A percentile compares a stretch with the other conserved stretches of the same genome.
These are phyloP conservation scores for Corylus americana DNA, from an alignment of 306 rosid genomes.

Conservation along the genomic window DNA sequence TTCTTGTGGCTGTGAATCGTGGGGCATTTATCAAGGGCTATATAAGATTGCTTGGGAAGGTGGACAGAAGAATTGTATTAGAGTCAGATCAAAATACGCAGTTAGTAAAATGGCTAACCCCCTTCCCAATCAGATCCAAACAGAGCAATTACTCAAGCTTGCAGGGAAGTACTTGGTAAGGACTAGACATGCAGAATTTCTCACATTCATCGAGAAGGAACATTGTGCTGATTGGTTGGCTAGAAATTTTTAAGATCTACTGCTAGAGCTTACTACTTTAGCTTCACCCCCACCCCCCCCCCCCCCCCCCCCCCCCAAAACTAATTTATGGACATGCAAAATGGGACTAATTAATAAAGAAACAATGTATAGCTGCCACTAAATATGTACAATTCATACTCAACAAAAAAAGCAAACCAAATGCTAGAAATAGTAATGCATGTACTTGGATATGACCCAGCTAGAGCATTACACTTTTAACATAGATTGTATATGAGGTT, in stretches of 20 bases:
- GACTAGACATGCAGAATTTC: no score
- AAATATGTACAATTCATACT: not conserved
- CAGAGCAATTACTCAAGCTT: no score
- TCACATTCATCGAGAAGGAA: no score
- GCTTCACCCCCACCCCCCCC: no score
- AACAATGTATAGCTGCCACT: not conserved
- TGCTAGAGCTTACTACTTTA: no score
- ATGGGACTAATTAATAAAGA: not conserved
- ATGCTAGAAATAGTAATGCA: not conserved
- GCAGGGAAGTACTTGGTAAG: no score
- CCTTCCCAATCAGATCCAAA: not conserved
- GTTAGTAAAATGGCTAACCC: not conserved
- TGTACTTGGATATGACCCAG: not conserved
- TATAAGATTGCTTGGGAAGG: not conserved
- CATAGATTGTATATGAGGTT: not conserved
- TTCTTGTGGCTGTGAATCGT: not conserved
- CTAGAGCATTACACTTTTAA: not conserved
- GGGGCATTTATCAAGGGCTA: not conserved
- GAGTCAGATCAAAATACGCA: not conserved
- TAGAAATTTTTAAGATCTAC: no score
- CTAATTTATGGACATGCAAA: not conserved
- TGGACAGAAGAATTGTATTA: not conserved
- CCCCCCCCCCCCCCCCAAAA: not conserved
- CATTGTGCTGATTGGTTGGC: no score
- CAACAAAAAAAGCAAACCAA: not conserved